These are phyloP conservation scores for Lodderomyces pseudojiufengensis DNA, from an alignment of 1,139 yeast genomes.

Conservation along the genomic window DNA sequence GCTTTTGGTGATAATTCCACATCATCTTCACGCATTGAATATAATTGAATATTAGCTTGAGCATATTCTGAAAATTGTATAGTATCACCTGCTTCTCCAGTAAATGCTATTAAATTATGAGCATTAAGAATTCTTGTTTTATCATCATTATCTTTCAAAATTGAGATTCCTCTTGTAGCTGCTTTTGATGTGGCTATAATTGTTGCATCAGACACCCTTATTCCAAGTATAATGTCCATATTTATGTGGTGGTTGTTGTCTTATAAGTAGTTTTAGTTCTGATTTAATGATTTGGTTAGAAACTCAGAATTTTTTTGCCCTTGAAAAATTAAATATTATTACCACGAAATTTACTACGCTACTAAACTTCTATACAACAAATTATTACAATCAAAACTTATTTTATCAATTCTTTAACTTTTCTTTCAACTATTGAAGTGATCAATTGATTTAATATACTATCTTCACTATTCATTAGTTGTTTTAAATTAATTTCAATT, in stretches of 20 bases:
- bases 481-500: slow-evolving; percentile 52
- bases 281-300: too few species aligned
- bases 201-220: slow-evolving; percentile 76
- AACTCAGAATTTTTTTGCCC: slow-evolving; percentile 8
- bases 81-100: slow-evolving; percentile 97
- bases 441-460: slow-evolving; percentile 43
- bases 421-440: slow-evolving; percentile 48
- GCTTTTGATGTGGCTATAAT: slow-evolving; percentile 91
- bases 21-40: slow-evolving; percentile 78
- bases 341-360: too few species aligned
- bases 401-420: slow-evolving; percentile 24
- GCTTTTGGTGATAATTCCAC: slow-evolving; percentile 79
- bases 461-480: slow-evolving; percentile 47
- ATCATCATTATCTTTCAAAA: slow-evolving; percentile 81
- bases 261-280: neutral
- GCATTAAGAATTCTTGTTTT: slow-evolving; percentile 77
- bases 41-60: slow-evolving; percentile 87
- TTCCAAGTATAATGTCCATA: slow-evolving; percentile 91
- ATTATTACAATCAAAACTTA: slow-evolving; percentile 2
- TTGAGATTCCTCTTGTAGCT: slow-evolving; percentile 88
- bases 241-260: neutral
- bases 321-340: slow-evolving; percentile 1
- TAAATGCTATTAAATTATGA: slow-evolving; percentile 79
- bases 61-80: slow-evolving; percentile 94
- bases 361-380: too few species aligned